Conservation (phyloP, 176 grass and related monocot species). For the Miscanthus lutarioriparius region DNA sequence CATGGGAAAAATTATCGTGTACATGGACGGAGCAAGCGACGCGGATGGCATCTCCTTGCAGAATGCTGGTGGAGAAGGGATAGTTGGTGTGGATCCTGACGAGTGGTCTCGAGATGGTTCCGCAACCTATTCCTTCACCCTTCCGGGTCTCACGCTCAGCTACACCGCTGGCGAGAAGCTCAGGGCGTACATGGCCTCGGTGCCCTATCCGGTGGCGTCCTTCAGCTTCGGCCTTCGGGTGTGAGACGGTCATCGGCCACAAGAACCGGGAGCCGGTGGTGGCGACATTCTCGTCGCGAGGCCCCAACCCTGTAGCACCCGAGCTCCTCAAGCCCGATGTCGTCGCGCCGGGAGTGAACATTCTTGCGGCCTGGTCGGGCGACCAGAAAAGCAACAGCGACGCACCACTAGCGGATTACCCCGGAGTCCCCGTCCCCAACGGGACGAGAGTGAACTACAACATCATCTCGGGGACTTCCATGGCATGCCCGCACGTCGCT, state of each 20-base stretch:
- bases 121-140: background rate
- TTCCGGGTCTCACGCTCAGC: background rate
- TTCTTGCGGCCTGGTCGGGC: background rate
- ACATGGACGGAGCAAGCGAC: background rate
- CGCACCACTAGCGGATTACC: background rate
- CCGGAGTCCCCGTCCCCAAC: background rate
- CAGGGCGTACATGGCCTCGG: background rate
- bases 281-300: background rate
- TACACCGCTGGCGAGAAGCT: background rate
- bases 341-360: constrained; percentile 15
- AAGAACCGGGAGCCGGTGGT: background rate
- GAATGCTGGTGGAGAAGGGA: background rate
- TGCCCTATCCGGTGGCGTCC: background rate
- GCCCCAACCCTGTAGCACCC: background rate
- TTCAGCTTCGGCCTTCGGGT: constrained; percentile 12
- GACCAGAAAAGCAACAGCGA: too few species aligned
- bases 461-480: constrained; percentile 64
- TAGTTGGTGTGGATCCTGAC: background rate
- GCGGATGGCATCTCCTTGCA: background rate
- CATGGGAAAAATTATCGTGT: background rate
- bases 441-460: constrained; percentile 34
- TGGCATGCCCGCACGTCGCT: constrained; percentile 60
- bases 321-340: constrained; percentile 13
- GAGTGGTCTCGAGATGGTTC: background rate
- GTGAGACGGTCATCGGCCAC: background rate